Base-by-base conservation (phyloP, 2,329 filamentous ascomycete genomes). In the Ceratocystis harringtonii region DNA sequence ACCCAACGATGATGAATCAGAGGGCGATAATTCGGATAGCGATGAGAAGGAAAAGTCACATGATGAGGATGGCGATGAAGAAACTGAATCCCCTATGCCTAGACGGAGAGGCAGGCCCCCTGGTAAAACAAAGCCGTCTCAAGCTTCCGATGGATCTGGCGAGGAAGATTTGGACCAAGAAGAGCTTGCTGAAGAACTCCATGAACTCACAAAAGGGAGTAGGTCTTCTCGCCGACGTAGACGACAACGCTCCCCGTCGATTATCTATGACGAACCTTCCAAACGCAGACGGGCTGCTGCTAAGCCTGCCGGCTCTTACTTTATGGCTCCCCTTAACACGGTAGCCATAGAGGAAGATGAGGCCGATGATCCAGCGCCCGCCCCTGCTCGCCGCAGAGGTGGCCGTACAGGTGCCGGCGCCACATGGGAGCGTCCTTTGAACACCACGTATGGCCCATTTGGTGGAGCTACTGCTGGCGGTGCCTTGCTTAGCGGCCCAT, bases 371-470 rank as follows among this genome's bases (percentile, higher is more conserved):
- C 78, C 83, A 8, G 83, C 82, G 5, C 83, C 89, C 6, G 87
- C 88, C 2, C 85, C 88, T 45, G 83, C 85, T 25, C 85, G 86
- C 66, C 83, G 84, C 68, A 84, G 84, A 69, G 84, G 88, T 60
- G 83, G 84, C 43, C 81, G 84, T 58, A 81, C 78, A 66, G 83
- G 80, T 62, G 84, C 81, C 45, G 81, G 78, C 36, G 77, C 78
- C 10, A 77, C 76, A 55, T 90, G 86, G 85, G 90, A 92, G 72
- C 87, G 91, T 62, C 89, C 82, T 66, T 80, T 97, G 41, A 92
- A 95, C 75, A 91, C 90, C 25, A 95, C 91, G 0, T 90, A 87
- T 72, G 94, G 94, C 7, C 94, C 94, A 1, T 97, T 99, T 74
- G 94, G 91, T 67, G 91, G 94, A 52, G 89, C 88, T 58, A 85